A percentile compares a stretch with the other conserved stretches of the same genome.
phyloP scores from a whole-genome alignment of 164 flowering plant species.

The Magnolia changhungtana region DNA sequence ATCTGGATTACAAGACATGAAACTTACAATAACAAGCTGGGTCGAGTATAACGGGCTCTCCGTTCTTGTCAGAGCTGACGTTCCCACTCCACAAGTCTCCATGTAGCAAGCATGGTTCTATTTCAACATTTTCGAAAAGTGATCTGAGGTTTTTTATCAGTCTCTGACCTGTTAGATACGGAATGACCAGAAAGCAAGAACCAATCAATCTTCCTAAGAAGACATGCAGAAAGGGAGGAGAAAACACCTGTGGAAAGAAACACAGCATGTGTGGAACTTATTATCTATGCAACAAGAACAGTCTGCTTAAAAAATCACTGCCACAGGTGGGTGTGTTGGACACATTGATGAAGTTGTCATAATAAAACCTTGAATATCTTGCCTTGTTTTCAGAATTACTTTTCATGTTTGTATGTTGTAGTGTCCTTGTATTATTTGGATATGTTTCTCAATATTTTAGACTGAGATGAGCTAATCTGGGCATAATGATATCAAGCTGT shows the following conservation, averaged over 20 bases:
- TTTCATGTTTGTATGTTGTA: too few species aligned
- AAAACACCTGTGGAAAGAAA: too few species aligned
- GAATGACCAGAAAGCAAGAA: constrained; percentile 1
- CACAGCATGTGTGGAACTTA: too few species aligned
- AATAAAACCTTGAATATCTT: too few species aligned
- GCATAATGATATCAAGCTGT: too few species aligned
- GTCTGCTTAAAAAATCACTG: too few species aligned
- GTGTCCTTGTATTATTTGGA: too few species aligned
- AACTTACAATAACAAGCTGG: constrained; percentile 98
- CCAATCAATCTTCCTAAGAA: background rate
- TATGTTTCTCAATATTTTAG: too few species aligned
- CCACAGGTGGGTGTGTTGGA: too few species aligned
- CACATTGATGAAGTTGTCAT: too few species aligned
- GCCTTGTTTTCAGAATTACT: too few species aligned
- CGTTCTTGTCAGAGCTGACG: constrained; percentile 72
- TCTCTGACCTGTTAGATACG: constrained; percentile 56
- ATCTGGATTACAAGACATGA: background rate
- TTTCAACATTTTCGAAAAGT: constrained; percentile 64
- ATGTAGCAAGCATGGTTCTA: constrained; percentile 93
- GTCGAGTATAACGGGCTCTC: constrained; percentile 92
- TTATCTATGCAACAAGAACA: background rate
- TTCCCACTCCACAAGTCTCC: constrained; percentile 99
- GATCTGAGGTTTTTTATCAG: constrained; percentile 65
- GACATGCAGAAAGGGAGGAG: background rate
- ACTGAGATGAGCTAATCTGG: too few species aligned